These are phyloP conservation scores for Gyromitra esculenta DNA, from an alignment of 2,329 filamentous ascomycete species.

Conservation along the genomic window DNA sequence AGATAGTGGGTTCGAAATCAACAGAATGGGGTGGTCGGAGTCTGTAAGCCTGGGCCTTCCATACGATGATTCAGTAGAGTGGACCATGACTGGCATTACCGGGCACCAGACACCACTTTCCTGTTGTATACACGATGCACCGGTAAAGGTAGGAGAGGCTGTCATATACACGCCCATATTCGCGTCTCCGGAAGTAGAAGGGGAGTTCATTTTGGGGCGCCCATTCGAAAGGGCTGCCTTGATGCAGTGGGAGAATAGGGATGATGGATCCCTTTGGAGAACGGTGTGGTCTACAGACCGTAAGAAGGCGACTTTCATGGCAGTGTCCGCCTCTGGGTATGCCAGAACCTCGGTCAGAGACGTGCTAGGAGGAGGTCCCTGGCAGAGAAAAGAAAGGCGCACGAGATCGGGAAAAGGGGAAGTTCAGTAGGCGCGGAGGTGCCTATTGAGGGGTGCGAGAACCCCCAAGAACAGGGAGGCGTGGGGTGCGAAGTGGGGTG, in stretches of 20 bases:
- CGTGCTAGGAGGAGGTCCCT: not conserved
- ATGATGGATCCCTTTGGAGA: not conserved
- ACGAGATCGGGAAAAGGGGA: not conserved
- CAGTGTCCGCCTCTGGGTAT: not conserved
- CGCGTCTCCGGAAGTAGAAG: not conserved
- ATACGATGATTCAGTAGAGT: not conserved
- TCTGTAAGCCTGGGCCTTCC: not conserved
- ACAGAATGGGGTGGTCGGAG: not conserved
- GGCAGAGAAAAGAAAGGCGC: not conserved
- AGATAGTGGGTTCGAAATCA: not conserved
- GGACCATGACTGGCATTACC: not conserved
- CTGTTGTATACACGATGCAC: not conserved
- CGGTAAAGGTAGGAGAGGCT: not conserved
- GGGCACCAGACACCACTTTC: not conserved
- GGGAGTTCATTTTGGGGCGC: not conserved
- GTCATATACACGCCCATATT: not conserved
- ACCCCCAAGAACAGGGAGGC: not conserved
- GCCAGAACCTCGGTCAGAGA: not conserved
- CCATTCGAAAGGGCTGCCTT: not conserved
- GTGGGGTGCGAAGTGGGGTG: not conserved
- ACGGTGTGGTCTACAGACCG: not conserved
- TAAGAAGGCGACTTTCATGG: not conserved
- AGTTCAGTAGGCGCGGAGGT: not conserved
- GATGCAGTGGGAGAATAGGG: not conserved
- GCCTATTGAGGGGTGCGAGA: not conserved